phyloP scores from a whole-genome alignment of 441 rosid genomes.

The Populus hybrid region DNA sequence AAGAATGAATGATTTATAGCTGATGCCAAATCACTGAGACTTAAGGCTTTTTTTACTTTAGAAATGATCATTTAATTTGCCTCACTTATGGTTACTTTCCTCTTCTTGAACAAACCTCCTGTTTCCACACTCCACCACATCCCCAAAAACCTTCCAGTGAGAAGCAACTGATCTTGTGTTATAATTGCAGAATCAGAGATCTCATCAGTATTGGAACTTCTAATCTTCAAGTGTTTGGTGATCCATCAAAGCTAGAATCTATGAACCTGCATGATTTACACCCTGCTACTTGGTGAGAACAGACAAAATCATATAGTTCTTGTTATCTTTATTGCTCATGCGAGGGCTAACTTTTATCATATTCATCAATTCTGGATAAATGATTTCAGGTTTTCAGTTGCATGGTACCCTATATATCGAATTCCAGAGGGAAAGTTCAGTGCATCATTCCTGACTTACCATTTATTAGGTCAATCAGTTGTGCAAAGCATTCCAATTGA shows the following conservation, averaged over 20 bases:
- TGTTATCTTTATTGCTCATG: neutral
- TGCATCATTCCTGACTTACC: conserved; percentile 40
- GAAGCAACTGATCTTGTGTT: neutral
- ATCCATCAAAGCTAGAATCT: conserved; percentile 22
- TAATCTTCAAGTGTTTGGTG: conserved; percentile 21
- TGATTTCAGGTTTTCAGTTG: conserved; percentile 33
- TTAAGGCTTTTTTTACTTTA: neutral
- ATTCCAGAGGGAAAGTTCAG: conserved; percentile 31
- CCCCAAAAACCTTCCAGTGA: neutral
- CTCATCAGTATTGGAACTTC: conserved; percentile 18
- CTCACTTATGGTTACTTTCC: neutral
- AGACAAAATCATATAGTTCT: neutral
- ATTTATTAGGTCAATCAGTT: conserved; percentile 21
- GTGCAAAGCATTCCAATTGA: conserved; percentile 7
- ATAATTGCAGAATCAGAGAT: conserved; percentile 24
- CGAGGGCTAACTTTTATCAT: neutral
- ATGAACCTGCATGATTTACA: conserved; percentile 23
- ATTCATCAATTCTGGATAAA: neutral
- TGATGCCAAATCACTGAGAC: neutral
- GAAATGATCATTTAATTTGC: neutral
- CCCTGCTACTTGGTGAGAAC: conserved; percentile 28
- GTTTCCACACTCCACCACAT: neutral
- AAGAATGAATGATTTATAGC: too few species aligned
- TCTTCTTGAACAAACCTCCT: neutral
- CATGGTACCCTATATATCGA: conserved; percentile 38